Evolutionary conservation across 257 asterid genomes (phyloP).

Genomic region (Capsicum chinense): DNA sequence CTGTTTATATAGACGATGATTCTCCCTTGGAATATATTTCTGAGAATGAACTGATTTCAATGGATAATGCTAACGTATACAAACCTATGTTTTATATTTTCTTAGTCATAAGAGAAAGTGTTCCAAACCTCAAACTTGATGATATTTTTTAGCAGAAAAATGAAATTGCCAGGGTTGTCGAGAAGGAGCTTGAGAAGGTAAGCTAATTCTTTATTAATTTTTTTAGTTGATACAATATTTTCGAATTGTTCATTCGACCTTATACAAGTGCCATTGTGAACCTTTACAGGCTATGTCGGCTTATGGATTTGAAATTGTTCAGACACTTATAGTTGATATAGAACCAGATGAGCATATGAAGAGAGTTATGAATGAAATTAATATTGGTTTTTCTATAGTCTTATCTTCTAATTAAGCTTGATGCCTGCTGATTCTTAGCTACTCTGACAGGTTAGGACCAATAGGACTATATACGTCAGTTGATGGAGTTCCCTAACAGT

Average conservation of each 20-base stretch:
- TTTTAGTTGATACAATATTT: neutral
- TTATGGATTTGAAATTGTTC: slow-evolving; percentile 50
- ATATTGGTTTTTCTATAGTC: slow-evolving; percentile 36
- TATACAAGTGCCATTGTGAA: neutral
- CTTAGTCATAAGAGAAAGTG: slow-evolving; percentile 48
- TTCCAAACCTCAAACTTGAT: slow-evolving; percentile 45
- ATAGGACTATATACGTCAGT: neutral
- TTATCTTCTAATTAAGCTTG: neutral
- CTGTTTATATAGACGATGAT: neutral
- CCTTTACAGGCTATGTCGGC: slow-evolving; percentile 47
- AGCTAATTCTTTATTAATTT: neutral
- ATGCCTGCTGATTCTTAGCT: neutral
- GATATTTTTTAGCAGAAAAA: slow-evolving; percentile 47
- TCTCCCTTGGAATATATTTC: neutral
- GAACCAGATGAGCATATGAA: slow-evolving; percentile 52
- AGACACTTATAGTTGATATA: slow-evolving; percentile 48
- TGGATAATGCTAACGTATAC: neutral
- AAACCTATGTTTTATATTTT: neutral
- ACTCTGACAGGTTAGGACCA: neutral
- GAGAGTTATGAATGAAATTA: slow-evolving; percentile 51
- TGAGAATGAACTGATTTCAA: neutral
- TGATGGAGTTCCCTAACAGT: neutral
- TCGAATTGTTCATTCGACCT: neutral
- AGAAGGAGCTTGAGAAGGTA: slow-evolving; percentile 50
- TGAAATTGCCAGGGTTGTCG: slow-evolving; percentile 51